Base-by-base conservation (phyloP, 2,329 filamentous ascomycete species). In the Xylaria sp. region DNA sequence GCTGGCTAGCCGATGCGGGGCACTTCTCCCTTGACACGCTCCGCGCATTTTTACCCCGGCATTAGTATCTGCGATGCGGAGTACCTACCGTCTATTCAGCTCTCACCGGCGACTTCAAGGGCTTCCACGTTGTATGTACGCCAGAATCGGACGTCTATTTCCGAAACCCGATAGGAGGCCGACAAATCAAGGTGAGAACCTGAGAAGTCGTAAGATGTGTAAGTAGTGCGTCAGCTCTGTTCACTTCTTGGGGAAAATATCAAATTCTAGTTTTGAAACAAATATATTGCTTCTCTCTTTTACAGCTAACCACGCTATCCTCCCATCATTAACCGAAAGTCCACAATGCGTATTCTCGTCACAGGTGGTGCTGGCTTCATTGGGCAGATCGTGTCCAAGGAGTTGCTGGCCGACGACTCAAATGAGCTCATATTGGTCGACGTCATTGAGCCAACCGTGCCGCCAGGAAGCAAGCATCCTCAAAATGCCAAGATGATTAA, bases 301-400 rank as follows among this genome's bases (percentile, higher is more conserved):
- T 15, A 15, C 25, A 20, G 5, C 18, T 23, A 31, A 18, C 12
- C 23, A 2, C 25, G 12, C 20, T 25, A n/a, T 5, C 34, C 41
- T 25, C 10, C 10, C 9, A 25, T 60, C 12, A 28, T 20, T 5
- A 34, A 12, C 41, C 25, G 39, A 28, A 50, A 50, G 3, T 31
- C n/a, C 23, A 48, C 23, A 60, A 62, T 62, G 59, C 59, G 59
- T 31, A 62, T 62, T 31, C 59, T 62, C 46, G 31, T 52, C 28
- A 62, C 59, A 18, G 59, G 59, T n/a, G 59, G 18, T 37, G 59
- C 59, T 41, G 59, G 59, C 20, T 62, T 62, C 59, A 62, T 62
- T 23, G 59, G 59, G 4, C 59, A 62, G 31, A 62, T 62, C 10
- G 59, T 62, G 28, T 37, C 59, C 12, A 62, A 62, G 25, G 59